Base-by-base conservation (phyloP, 1,139 yeast species). In the Saccharomycopsis hybrid region DNA sequence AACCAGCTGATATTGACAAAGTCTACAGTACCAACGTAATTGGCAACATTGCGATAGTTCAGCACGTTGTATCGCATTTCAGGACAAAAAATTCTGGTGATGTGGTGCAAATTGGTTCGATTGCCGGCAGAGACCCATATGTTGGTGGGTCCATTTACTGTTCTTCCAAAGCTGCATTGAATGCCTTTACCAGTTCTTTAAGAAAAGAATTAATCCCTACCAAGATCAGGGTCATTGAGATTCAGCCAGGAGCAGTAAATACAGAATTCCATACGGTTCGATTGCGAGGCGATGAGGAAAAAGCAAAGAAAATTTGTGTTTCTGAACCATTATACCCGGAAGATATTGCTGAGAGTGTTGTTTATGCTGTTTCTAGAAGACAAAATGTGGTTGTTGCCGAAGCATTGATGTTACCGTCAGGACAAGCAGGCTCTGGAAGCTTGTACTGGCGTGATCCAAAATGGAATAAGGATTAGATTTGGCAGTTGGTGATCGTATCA, bases 111-210 rank as follows among this genome's bases (percentile, higher is more conserved):
- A 62, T 88, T 55, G 95, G 96, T 9, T 85, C 95, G 1, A 83
- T 87, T 64, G 96, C 96, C 13, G 96, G 96, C 35, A 75, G 86
- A 61, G 95, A 86, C 53, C 80, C 92, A 0, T 87, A 88, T 67
- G 90, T 94, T 36, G 88, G 83, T 48, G 96, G 95, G 44, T 78
- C 87, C 8, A 82, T 88, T 57, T 88, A 88, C 69, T 87, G 96
- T 69, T 85, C 95, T n/a, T 78, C 92, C 47, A 88, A 88, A 67
- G 86, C 89, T 41, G 87, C 92, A 25, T 78, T 88, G 33, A 76
- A 81, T 56, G 83, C 89, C 0, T 88, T 88, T 64, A 76, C 90
- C 25, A 81, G 81, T 46, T 75, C 86, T 3, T 72, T 87, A 66
- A 77, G 96, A 65, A 85, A 85, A 66, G 96, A 88, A 65, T 72